Percentiles rank a stretch among this genome's conserved stretches.
Conservation (phyloP, 345 rosid genomes). For the Pugionium cornutum region DNA sequence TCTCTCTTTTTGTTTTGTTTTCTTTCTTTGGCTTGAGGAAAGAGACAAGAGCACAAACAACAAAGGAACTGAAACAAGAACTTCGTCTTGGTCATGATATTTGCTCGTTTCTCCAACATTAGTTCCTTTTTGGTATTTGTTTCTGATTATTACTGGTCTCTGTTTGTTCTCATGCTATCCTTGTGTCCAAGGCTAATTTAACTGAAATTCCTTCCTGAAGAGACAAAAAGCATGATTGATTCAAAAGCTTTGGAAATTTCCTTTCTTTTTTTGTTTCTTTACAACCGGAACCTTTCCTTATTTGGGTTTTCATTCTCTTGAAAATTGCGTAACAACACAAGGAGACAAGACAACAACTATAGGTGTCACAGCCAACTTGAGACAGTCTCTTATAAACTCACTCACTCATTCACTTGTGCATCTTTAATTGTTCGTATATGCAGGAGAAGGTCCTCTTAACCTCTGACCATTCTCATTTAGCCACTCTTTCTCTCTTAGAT, state of each 20-base stretch:
- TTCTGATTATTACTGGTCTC: slow-evolving; percentile 10
- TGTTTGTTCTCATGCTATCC: background rate
- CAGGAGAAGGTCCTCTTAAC: slow-evolving; percentile 49
- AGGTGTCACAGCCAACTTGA: too few relatives aligned
- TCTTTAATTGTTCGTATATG: slow-evolving; percentile 59
- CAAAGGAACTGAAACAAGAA: slow-evolving; percentile 48
- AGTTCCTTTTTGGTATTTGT: slow-evolving; percentile 7
- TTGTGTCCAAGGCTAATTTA: slow-evolving; percentile 4
- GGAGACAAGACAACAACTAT: background rate
- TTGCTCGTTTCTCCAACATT: slow-evolving; percentile 16
- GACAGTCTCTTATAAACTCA: too few relatives aligned
- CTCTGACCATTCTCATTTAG: slow-evolving; percentile 59
- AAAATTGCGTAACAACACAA: too few relatives aligned
- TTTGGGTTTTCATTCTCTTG: background rate
- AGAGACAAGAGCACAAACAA: slow-evolving; percentile 27
- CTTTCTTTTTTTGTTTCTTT: slow-evolving; percentile 16
- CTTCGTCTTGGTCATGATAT: slow-evolving; percentile 44
- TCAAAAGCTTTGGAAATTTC: background rate
- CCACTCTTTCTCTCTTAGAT: slow-evolving; percentile 79
- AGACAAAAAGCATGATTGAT: slow-evolving; percentile 7
- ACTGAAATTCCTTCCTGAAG: slow-evolving; percentile 1
- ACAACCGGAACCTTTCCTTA: slow-evolving; percentile 16
- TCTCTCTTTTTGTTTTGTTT: slow-evolving; percentile 47
- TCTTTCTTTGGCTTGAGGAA: slow-evolving; percentile 46
- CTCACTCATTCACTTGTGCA: too few relatives aligned